These are phyloP conservation scores for Aspergillus ibericus DNA, from an alignment of 2,329 filamentous ascomycete genomes.

Conservation along the genomic window DNA sequence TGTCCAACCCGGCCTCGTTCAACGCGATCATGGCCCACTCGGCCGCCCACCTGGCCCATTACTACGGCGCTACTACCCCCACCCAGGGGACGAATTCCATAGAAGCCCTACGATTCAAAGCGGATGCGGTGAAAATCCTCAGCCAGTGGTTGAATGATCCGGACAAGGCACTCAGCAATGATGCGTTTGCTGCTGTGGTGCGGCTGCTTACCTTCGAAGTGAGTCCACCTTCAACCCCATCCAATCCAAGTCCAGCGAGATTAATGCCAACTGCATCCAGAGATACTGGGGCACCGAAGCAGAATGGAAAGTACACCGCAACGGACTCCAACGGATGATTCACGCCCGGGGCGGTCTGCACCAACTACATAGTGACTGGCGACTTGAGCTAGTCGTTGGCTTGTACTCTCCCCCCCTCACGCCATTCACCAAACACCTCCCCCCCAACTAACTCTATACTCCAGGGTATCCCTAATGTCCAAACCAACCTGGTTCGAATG, in stretches of 20 bases:
- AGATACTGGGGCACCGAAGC: constrained; percentile 36
- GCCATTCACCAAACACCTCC: too few species aligned
- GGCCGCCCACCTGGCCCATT: constrained; percentile 44
- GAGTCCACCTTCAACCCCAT: constrained; percentile 1
- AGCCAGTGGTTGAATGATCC: constrained; percentile 34
- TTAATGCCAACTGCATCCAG: constrained; percentile 10
- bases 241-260: too few species aligned
- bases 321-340: constrained; percentile 34
- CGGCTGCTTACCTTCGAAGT: constrained; percentile 37
- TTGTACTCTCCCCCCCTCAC: constrained; percentile 20
- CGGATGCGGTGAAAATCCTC: constrained; percentile 39
- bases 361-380: constrained; percentile 32
- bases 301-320: constrained; percentile 36
- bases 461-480: constrained; percentile 30
- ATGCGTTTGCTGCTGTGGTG: constrained; percentile 35
- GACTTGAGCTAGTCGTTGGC: constrained; percentile 28
- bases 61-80: constrained; percentile 30
- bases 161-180: constrained; percentile 33
- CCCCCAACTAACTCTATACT: too few species aligned
- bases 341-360: constrained; percentile 34
- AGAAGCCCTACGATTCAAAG: constrained; percentile 33
- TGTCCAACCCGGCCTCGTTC: constrained; percentile 45
- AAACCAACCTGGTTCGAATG: constrained; percentile 31
- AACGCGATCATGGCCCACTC: constrained; percentile 46
- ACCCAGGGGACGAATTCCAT: constrained; percentile 23